Conservation (phyloP, 257 asterid genomes). For the Dorcoceras hygrometricum region DNA sequence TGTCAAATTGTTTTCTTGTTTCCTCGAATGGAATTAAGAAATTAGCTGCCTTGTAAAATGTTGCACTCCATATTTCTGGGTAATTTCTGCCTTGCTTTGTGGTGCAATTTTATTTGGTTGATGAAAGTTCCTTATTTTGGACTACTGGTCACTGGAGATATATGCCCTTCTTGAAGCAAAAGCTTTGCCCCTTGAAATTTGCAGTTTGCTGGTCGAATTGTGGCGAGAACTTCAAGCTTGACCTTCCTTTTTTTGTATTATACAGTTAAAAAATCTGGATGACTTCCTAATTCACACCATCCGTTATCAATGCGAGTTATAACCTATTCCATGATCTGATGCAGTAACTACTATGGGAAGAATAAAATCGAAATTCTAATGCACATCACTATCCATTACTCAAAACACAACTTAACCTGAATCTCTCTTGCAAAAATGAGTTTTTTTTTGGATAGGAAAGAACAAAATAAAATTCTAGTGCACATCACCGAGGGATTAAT, state of each 20-base stretch:
- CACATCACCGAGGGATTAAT: not conserved
- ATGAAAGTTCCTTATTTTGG: no score
- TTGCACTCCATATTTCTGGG: no score
- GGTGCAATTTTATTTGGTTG: no score
- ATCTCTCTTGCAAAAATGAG: not conserved
- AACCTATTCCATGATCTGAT: conserved; percentile 4
- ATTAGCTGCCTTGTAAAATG: no score
- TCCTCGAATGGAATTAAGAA: no score
- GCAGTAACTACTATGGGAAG: conserved; percentile 7
- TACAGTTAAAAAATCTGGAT: not conserved
- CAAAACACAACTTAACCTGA: not conserved
- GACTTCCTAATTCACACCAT: not conserved
- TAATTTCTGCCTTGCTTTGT: no score
- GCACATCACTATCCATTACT: not conserved
- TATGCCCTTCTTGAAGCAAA: no score
- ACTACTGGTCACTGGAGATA: no score
- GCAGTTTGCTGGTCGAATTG: conserved; percentile 1
- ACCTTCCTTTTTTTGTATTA: conserved; percentile 1
- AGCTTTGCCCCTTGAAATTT: not conserved
- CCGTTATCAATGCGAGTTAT: not conserved
- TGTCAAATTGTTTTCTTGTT: no score
- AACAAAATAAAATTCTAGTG: conserved; percentile 4
- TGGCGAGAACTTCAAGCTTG: not conserved
- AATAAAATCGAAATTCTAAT: not conserved
- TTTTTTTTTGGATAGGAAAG: not conserved